Percentiles rank a stretch among this genome's conserved stretches.
phyloP scores from a whole-genome alignment of 75 land plant species.

The Selaginella tamariscina region DNA sequence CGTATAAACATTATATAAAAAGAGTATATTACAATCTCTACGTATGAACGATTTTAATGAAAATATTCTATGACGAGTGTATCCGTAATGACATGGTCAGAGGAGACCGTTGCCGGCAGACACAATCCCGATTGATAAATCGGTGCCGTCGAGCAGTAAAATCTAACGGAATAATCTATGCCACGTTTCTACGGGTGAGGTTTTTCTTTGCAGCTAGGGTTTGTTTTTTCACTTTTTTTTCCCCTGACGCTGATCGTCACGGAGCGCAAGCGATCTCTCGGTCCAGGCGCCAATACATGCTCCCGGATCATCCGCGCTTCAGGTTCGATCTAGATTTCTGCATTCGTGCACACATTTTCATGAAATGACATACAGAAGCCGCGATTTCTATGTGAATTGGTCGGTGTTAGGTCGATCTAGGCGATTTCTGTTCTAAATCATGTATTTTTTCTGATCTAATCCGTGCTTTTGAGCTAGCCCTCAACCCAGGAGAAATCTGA shows the following conservation, averaged over 20 bases:
- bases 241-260: too few species aligned
- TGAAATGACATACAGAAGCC: too few species aligned
- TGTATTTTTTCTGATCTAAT: too few species aligned
- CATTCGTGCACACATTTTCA: background rate
- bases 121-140: background rate
- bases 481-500: too few species aligned
- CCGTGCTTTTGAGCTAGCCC: too few species aligned
- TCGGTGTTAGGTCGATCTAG: background rate
- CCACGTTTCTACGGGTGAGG: background rate
- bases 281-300: background rate
- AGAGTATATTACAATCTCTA: too few species aligned
- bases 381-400: background rate
- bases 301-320: background rate
- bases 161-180: background rate
- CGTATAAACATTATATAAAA: too few species aligned
- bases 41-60: too few species aligned
- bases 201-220: background rate
- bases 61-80: too few species aligned
- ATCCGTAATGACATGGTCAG: too few species aligned
- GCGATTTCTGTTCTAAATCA: too few species aligned
- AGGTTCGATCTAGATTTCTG: background rate
- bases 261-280: background rate
- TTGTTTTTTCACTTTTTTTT: background rate
- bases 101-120: background rate
- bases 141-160: background rate